Base-by-base conservation (phyloP, 495 filamentous ascomycete species). In the Tuber borchii region DNA sequence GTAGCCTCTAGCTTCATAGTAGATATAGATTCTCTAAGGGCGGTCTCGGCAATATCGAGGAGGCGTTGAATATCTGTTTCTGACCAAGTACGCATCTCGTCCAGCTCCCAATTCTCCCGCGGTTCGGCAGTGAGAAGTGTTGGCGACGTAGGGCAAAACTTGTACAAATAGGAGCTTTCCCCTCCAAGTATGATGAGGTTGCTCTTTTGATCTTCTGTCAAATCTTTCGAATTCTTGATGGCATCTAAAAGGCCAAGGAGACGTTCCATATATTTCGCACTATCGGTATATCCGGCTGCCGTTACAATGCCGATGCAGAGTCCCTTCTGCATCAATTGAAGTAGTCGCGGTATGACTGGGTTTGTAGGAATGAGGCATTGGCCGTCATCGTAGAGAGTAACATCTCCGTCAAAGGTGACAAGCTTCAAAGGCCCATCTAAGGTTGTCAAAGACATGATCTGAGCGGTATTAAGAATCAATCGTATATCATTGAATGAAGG, bases 401-500 rank as follows among this genome's bases (percentile, higher is more conserved):
- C 93, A 81, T 99, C 96, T 83, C 96, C 96, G 83, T 99, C 95
- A 80, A 99, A 98, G 20, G 95, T 99, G 70, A 97, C 90, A 5
- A 99, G 89, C 77, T 94, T 88, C 12, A 96, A 85, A 2, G 87
- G 87, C n/a, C 90, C 88, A 69, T 87, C 87, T 22, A 87, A 83
- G 56, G 87, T 88, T 10, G 92, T 90, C 2, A 98, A 87, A 71
- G 92, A 92, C 88, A 97, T 91, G 39, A 97, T 85, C 85, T 99
- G 96, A 71, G 95, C 94, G 42, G 95, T 94, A 85, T 98, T 99
- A 78, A 99, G 88, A 72, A 93, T 93, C 10, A 97, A 86, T 4
- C 96, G 90, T 75, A 99, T 90, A 81, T 99, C 95, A 85, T 99
- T 99, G 88, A 99, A 99, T 19, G 93, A 97, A 0, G 96, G 96